Evolutionary conservation across 106 monocot species (phyloP).

Genomic region (Amphibolis antarctica): DNA sequence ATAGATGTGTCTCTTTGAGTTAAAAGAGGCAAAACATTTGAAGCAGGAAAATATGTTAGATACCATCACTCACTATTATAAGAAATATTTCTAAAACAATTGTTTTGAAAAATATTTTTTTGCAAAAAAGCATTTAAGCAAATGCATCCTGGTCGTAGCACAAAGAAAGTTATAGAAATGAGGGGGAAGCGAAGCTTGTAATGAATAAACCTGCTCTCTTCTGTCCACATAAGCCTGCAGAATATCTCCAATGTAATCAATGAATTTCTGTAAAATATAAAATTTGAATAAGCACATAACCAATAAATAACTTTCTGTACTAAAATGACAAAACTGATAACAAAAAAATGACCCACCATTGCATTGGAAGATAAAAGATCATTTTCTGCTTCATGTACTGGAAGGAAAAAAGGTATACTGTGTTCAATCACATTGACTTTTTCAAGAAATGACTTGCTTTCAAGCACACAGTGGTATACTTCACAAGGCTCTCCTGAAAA

Average conservation of each 20-base stretch:
- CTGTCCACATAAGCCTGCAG: constrained; percentile 85
- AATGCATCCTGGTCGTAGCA: neutral
- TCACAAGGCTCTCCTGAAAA: constrained; percentile 93
- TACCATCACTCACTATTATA: neutral
- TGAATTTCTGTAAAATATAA: constrained; percentile 64
- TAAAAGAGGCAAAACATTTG: neutral
- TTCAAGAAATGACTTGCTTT: constrained; percentile 99
- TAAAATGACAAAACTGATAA: neutral
- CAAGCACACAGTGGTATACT: constrained; percentile 80
- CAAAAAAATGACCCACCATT: constrained; percentile 40
- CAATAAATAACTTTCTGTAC: neutral
- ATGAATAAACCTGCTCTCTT: constrained; percentile 78
- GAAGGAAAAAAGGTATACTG: constrained; percentile 90
- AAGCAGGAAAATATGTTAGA: neutral
- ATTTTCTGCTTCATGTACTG: constrained; percentile 84
- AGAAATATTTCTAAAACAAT: neutral
- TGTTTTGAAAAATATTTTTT: neutral
- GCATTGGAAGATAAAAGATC: constrained; percentile 93
- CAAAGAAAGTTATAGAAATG: neutral
- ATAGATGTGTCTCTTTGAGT: neutral
- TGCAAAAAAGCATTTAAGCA: neutral
- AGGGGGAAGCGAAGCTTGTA: neutral
- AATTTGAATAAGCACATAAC: neutral
- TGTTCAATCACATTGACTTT: constrained; percentile 90
- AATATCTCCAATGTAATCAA: constrained; percentile 87